phyloP scores from a whole-genome alignment of 192 early-diverging fungal species.

The Ambispora gerdemannii region DNA sequence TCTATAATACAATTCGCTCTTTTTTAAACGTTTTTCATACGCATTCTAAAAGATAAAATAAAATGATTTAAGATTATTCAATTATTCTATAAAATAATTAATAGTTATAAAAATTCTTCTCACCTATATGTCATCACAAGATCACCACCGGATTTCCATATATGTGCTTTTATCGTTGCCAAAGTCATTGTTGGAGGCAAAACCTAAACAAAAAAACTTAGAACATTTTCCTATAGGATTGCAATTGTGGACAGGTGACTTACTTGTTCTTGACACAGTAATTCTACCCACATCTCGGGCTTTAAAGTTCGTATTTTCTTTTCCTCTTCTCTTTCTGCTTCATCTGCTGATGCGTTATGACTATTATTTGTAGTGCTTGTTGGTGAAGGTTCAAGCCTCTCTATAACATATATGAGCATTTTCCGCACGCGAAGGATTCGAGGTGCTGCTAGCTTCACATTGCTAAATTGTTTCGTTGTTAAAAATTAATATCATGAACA shows the following conservation, averaged over 20 bases:
- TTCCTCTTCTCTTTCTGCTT: slow-evolving; percentile 24
- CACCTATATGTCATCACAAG: slow-evolving; percentile 51
- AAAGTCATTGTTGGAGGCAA: slow-evolving; percentile 66
- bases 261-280: slow-evolving; percentile 58
- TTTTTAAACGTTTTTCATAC: slow-evolving; percentile 16
- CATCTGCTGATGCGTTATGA: not conserved
- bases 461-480: slow-evolving; percentile 38
- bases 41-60: not conserved
- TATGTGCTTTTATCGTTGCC: slow-evolving; percentile 61
- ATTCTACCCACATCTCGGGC: slow-evolving; percentile 55
- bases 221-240: not conserved
- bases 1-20: no score
- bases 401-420: slow-evolving; percentile 77
- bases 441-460: slow-evolving; percentile 76
- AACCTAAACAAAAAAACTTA: slow-evolving; percentile 1
- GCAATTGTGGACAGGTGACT: not conserved
- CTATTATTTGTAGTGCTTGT: not conserved
- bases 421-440: slow-evolving; percentile 87
- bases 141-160: slow-evolving; percentile 65
- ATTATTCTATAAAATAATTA: not conserved
- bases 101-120: not conserved
- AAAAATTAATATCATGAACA: slow-evolving; percentile 10
- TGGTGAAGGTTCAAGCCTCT: slow-evolving; percentile 58
- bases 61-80: not conserved
- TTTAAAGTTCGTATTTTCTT: slow-evolving; percentile 30